Conservation (phyloP, 2,329 filamentous ascomycete genomes). For the Thielaviopsis euricoi region DNA sequence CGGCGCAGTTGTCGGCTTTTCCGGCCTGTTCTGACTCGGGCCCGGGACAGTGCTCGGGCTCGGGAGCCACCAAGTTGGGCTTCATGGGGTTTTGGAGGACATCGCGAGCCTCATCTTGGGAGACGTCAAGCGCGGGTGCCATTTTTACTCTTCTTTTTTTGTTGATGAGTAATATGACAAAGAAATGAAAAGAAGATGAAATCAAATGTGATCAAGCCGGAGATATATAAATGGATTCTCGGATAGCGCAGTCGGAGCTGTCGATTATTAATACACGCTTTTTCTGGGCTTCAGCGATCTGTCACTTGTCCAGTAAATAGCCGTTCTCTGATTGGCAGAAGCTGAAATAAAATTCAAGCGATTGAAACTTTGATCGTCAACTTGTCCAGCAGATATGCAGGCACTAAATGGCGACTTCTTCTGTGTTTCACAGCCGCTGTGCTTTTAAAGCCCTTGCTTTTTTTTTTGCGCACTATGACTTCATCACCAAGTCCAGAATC, state of each 20-base stretch:
- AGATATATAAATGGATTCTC: not conserved
- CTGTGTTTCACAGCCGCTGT: not conserved
- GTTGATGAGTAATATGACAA: not conserved
- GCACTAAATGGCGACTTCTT: not conserved
- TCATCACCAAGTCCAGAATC: not conserved
- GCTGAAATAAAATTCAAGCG: not conserved
- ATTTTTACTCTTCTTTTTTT: too few relatives aligned
- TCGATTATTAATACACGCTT: conserved; percentile 5
- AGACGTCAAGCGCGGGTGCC: conserved; percentile 58
- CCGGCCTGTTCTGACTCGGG: conserved; percentile 61
- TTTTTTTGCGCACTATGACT: not conserved
- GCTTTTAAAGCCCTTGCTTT: not conserved
- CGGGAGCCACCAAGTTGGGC: conserved; percentile 78
- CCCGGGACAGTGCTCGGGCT: conserved; percentile 92
- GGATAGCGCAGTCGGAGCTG: not conserved
- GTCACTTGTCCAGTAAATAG: not conserved
- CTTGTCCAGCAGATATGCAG: not conserved
- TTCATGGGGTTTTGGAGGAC: conserved; percentile 60
- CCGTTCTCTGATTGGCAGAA: not conserved
- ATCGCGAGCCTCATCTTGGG: conserved; percentile 44
- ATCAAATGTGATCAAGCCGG: not conserved
- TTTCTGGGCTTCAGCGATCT: not conserved
- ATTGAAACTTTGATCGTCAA: not conserved
- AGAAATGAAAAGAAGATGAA: not conserved
- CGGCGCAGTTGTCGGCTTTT: conserved; percentile 68